Percentiles rank a stretch among this genome's conserved stretches.
Conservation (phyloP, 495 filamentous ascomycete species). For the Neurospora discreta region DNA sequence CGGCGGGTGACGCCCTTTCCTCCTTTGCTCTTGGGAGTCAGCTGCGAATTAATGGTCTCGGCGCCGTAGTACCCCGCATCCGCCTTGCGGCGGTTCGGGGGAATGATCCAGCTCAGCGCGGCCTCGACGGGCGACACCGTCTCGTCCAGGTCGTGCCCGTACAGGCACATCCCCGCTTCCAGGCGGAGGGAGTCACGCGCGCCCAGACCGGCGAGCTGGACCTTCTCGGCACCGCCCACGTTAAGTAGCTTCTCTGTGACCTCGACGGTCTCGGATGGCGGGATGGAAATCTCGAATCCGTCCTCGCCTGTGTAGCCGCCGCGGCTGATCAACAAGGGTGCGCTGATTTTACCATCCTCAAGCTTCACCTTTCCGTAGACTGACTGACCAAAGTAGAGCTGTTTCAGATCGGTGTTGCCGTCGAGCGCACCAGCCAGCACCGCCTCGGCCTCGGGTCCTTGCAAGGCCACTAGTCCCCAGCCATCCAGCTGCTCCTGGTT, state of each 20-base stretch:
- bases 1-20: constrained; percentile 55
- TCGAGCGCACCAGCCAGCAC: constrained; percentile 46
- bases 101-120: constrained; percentile 74
- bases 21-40: constrained; percentile 55
- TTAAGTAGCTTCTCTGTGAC: constrained; percentile 53
- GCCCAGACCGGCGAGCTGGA: constrained; percentile 77
- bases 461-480: constrained; percentile 77
- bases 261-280: constrained; percentile 41
- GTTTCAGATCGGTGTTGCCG: constrained; percentile 45
- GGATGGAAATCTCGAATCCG: constrained; percentile 91
- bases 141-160: constrained; percentile 94
- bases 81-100: constrained; percentile 57
- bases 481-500: constrained; percentile 46
- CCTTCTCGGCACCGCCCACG: constrained; percentile 44
- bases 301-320: constrained; percentile 97
- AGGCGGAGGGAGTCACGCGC: constrained; percentile 86
- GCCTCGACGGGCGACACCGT: constrained; percentile 79
- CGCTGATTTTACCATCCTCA: constrained; percentile 23
- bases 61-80: constrained; percentile 62
- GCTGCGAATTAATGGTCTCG: constrained; percentile 57
- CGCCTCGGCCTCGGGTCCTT: constrained; percentile 65
- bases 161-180: constrained; percentile 95
- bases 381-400: constrained; percentile 70
- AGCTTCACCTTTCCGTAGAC: constrained; percentile 40
- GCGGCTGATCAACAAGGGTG: constrained; percentile 64